phyloP scores from a whole-genome alignment of 345 rosid genomes.

The Linum tenue region DNA sequence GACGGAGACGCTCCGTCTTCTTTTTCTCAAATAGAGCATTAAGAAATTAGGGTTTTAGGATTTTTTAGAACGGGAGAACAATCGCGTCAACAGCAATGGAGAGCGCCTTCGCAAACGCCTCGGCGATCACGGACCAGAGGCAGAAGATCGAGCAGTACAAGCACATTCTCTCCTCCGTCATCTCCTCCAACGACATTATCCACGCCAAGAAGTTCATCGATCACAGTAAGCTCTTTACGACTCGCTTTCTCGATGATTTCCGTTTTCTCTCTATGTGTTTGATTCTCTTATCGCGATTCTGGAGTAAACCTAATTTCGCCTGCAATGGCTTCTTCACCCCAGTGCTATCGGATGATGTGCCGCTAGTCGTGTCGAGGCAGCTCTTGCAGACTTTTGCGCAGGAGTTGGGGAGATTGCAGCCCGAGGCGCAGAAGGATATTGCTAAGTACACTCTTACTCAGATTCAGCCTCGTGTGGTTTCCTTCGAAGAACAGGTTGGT shows the following conservation, averaged over 20 bases:
- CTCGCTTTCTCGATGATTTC: background rate
- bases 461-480: slow-evolving; percentile 96
- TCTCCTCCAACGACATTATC: slow-evolving; percentile 68
- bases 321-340: slow-evolving; percentile 2
- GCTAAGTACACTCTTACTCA: slow-evolving; percentile 79
- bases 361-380: slow-evolving; percentile 92
- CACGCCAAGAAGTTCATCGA: slow-evolving; percentile 84
- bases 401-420: slow-evolving; percentile 69
- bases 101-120: slow-evolving; percentile 60
- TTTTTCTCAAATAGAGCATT: no score
- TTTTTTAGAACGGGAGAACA: background rate
- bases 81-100: slow-evolving; percentile 37
- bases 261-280: slow-evolving; percentile 3
- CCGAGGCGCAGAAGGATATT: slow-evolving; percentile 82
- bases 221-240: slow-evolving; percentile 39
- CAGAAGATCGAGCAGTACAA: slow-evolving; percentile 98
- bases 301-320: background rate
- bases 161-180: slow-evolving; percentile 70
- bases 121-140: slow-evolving; percentile 81
- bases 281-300: background rate
- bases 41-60: slow-evolving; percentile 2
- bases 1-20: background rate
- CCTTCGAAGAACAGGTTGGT: slow-evolving; percentile 93
- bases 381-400: slow-evolving; percentile 79
- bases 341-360: slow-evolving; percentile 92